A percentile compares a stretch with the other conserved stretches of the same genome.
These are phyloP conservation scores for Corymbia citriodora DNA, from an alignment of 441 rosid species.

Conservation along the genomic window DNA sequence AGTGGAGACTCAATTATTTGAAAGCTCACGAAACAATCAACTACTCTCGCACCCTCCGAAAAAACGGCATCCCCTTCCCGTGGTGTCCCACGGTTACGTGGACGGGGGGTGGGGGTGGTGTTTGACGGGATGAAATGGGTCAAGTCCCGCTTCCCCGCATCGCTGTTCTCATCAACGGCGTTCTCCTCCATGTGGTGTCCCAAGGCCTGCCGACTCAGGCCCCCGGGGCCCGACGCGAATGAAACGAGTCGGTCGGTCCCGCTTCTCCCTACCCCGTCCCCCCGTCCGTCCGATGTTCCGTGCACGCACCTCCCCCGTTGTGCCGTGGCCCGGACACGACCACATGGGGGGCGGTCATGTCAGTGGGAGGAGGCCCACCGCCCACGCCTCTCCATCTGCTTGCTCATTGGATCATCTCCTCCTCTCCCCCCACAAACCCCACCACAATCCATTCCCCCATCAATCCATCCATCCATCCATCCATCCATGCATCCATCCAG, in stretches of 20 bases:
- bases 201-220: too few species aligned
- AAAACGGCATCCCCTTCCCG: too few species aligned
- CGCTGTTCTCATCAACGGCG: too few species aligned
- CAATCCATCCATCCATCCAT: not conserved
- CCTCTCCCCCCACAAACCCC: not conserved
- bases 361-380: conserved; percentile 1
- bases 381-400: not conserved
- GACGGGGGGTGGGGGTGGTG: too few species aligned
- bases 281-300: not conserved
- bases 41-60: too few species aligned
- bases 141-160: too few species aligned
- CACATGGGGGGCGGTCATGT: conserved; percentile 8
- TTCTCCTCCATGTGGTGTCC: too few species aligned
- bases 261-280: too few species aligned
- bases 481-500: not conserved
- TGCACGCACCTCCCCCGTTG: not conserved
- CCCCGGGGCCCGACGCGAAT: too few species aligned
- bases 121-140: too few species aligned
- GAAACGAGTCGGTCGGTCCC: too few species aligned
- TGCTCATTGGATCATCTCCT: not conserved
- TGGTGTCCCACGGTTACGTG: too few species aligned
- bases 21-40: not conserved
- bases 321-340: not conserved
- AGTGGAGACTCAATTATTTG: not conserved
- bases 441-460: not conserved